Evolutionary conservation across 768 basidiomycete species (phyloP).

Genomic region (Dioszegia hungarica): DNA sequence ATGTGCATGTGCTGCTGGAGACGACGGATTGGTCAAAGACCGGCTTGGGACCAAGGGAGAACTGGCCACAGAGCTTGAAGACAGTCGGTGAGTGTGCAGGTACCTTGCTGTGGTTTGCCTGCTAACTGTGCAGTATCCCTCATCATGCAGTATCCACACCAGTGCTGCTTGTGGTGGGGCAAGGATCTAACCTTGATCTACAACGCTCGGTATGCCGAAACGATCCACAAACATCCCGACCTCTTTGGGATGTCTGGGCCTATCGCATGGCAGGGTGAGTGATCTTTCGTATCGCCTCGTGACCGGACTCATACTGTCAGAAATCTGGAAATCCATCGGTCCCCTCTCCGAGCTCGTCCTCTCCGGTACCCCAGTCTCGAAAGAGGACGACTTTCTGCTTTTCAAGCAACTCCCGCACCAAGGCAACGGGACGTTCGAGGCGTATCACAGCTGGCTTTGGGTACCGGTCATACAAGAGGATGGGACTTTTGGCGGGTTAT

Average conservation of each 20-base stretch:
- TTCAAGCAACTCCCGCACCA: slow-evolving; percentile 36
- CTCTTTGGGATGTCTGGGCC: slow-evolving; percentile 45
- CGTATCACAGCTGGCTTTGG: slow-evolving; percentile 46
- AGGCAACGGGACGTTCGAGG: slow-evolving; percentile 32
- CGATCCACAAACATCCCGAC: slow-evolving; percentile 40
- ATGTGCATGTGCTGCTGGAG: slow-evolving; percentile 33
- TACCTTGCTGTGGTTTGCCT: too few species aligned
- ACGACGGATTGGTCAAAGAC: slow-evolving; percentile 44
- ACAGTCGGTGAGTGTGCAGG: slow-evolving; percentile 23
- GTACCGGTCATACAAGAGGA: slow-evolving; percentile 38
- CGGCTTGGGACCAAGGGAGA: slow-evolving; percentile 29
- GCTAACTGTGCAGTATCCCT: slow-evolving; percentile 12
- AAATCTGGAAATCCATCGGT: slow-evolving; percentile 40
- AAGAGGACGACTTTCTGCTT: slow-evolving; percentile 42
- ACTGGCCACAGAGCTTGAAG: slow-evolving; percentile 42
- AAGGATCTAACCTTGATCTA: slow-evolving; percentile 42
- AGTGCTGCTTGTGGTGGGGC: slow-evolving; percentile 47
- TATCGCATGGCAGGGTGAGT: slow-evolving; percentile 36
- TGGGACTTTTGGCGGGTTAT: slow-evolving; percentile 37
- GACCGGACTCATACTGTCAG: background rate
- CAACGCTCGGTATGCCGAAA: slow-evolving; percentile 41
- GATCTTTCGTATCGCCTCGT: background rate
- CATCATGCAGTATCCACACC: slow-evolving; percentile 39
- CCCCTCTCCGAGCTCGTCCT: slow-evolving; percentile 38
- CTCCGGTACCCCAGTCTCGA: slow-evolving; percentile 36